Percentiles rank a stretch among this genome's conserved stretches.
phyloP scores from a whole-genome alignment of 345 rosid species.

The Corchorus olitorius region DNA sequence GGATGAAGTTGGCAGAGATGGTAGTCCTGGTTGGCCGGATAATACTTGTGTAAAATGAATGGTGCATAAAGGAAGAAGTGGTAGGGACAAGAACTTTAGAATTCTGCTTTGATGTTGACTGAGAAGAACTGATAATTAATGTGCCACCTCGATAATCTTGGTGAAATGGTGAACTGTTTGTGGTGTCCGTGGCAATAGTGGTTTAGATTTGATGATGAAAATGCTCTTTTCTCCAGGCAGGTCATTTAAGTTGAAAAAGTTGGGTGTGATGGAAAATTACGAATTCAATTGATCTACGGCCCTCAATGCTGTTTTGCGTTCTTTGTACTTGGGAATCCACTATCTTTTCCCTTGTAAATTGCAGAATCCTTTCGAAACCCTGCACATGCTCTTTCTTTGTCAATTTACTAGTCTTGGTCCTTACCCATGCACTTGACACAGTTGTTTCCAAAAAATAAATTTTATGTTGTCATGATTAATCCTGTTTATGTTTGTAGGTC shows the following conservation, averaged over 20 bases:
- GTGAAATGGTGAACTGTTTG: not conserved
- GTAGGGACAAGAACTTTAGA: not conserved
- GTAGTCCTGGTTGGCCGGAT: not conserved
- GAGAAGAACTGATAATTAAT: not conserved
- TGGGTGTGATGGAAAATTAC: not conserved
- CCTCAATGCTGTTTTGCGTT: not conserved
- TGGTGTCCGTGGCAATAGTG: not conserved
- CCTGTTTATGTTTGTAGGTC: conserved; percentile 47
- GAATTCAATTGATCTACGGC: not conserved
- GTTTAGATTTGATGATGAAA: not conserved
- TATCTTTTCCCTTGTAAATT: not conserved
- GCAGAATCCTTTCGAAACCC: not conserved
- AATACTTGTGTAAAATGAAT: not conserved
- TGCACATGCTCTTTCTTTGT: not conserved
- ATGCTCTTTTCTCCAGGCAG: not conserved
- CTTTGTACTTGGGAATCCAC: not conserved
- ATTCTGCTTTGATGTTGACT: conserved; percentile 5
- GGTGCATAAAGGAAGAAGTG: conserved; percentile 4
- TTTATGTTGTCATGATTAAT: not conserved
- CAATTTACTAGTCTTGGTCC: not conserved
- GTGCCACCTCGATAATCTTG: not conserved
- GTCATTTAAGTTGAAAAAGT: not conserved
- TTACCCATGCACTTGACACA: not conserved
- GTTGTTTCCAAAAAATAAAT: not conserved
- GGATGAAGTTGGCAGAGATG: not conserved